Evolutionary conservation across 2,329 filamentous ascomycete genomes (phyloP), one percentile per base, ranked within the genome.

Genomic region (Dothidotthia symphoricarpi): DNA sequence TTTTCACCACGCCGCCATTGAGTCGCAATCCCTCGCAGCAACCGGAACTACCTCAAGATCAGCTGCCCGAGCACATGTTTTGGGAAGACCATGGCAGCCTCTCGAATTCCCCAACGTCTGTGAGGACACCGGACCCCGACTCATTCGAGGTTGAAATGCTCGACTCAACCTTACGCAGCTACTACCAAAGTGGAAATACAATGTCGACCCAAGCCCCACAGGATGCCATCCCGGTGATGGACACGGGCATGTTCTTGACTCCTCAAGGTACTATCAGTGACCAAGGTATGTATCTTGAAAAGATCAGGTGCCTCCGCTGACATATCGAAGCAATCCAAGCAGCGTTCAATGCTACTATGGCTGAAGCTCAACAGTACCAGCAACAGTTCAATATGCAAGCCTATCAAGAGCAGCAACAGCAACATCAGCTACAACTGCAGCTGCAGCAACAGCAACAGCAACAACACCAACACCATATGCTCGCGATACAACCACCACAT

Each of bases 51-150:
- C 37, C 43, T 13, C 53, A 47, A n/a, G 56, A 60, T n/a, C 54
- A 61, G 12, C 28, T 38, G 12, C 58, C 57, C 14, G 61, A 65
- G 24, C 51, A 58, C 29, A 55, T 62, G 46, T 37, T 53, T 34
- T 64, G 52, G 49, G 58, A 63, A n/a, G n/a, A 22, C 36, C 53
- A 61, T 52, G 55, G 47, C 33, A 65, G 61, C 34, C 43, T 50
- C 6, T 67, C 63, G n/a, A 51, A 58, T 32, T 67, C 63, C 27
- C 61, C 62, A 6, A 64, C 57, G 10, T 64, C 61, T 41, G 55
- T 63, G 14, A 58, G 43, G 43, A 67, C 63, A 7, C 62, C 63
- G 3, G 61, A 67, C 30, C 49, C 53, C 43, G 57, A 63, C 11
- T 46, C 47, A 2, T 64, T 63, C 24, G 62, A 66, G 27, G 50